Percentiles rank a stretch among this genome's conserved stretches.
These are phyloP conservation scores for Bacidia gigantensis DNA, from an alignment of 495 filamentous ascomycete species.

Conservation along the genomic window DNA sequence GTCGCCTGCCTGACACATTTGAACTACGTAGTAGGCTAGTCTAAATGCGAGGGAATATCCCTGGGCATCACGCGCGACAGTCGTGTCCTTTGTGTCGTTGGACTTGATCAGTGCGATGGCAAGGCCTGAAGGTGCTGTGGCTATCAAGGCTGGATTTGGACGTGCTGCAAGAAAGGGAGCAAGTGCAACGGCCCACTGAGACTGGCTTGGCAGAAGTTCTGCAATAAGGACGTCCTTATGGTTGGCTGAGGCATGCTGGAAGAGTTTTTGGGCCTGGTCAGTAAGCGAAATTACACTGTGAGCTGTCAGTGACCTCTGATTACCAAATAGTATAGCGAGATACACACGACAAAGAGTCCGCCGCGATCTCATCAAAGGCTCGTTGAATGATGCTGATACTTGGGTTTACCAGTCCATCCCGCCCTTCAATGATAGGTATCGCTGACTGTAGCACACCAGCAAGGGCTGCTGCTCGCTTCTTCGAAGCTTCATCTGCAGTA, in stretches of 20 bases:
- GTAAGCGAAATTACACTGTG: conserved; percentile 40
- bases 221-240: conserved; percentile 23
- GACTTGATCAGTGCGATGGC: conserved; percentile 48
- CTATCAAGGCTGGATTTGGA: conserved; percentile 49
- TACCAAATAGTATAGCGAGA: not conserved
- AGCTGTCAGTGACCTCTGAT: not conserved
- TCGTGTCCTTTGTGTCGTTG: conserved; percentile 1
- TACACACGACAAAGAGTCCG: conserved; percentile 35
- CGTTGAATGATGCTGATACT: conserved; percentile 38
- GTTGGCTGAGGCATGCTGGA: conserved; percentile 26
- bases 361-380: conserved; percentile 35
- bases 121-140: conserved; percentile 59
- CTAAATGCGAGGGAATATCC: conserved; percentile 61
- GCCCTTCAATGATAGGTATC: conserved; percentile 25
- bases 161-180: conserved; percentile 39
- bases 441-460: conserved; percentile 27
- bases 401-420: conserved; percentile 21
- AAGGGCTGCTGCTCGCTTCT: conserved; percentile 34
- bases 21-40: conserved; percentile 48
- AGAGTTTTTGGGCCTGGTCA: conserved; percentile 36
- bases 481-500: conserved; percentile 38
- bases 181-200: conserved; percentile 42
- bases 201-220: conserved; percentile 34
- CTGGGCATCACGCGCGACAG: conserved; percentile 42
- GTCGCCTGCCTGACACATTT: conserved; percentile 11